These are phyloP conservation scores for Malus sieversii DNA, from an alignment of 306 rosid species.

Conservation along the genomic window DNA sequence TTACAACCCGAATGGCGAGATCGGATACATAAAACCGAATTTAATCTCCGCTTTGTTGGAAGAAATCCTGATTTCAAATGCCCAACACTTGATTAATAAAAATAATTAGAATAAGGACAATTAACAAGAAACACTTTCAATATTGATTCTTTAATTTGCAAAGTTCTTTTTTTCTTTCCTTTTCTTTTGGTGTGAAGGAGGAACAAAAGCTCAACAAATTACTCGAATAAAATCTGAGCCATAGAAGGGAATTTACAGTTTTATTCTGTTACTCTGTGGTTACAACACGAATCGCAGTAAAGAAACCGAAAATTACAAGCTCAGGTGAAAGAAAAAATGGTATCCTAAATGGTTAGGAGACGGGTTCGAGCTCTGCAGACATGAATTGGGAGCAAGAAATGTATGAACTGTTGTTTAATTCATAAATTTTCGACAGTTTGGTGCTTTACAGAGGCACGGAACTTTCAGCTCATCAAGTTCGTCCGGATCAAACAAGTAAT, in stretches of 20 bases:
- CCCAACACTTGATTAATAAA: no score
- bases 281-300: slow-evolving; percentile 20
- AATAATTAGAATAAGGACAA: no score
- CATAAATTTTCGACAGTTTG: slow-evolving; percentile 75
- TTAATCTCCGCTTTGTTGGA: no score
- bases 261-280: slow-evolving; percentile 18
- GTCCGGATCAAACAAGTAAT: slow-evolving; percentile 88
- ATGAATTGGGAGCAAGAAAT: slow-evolving; percentile 8
- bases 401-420: slow-evolving; percentile 35
- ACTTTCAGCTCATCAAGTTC: slow-evolving; percentile 82
- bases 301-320: not conserved
- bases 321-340: not conserved
- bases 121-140: no score
- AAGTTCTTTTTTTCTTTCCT: not conserved
- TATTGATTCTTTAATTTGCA: not conserved
- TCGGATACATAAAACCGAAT: no score
- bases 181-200: not conserved
- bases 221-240: not conserved
- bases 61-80: no score
- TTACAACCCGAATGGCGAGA: no score
- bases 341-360: slow-evolving; percentile 32
- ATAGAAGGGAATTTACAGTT: slow-evolving; percentile 4
- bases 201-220: not conserved
- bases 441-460: slow-evolving; percentile 81
- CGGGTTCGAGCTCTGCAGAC: slow-evolving; percentile 16